Conservation (phyloP, 2,329 filamentous ascomycete genomes). For the Aureobasidium namibiae region DNA sequence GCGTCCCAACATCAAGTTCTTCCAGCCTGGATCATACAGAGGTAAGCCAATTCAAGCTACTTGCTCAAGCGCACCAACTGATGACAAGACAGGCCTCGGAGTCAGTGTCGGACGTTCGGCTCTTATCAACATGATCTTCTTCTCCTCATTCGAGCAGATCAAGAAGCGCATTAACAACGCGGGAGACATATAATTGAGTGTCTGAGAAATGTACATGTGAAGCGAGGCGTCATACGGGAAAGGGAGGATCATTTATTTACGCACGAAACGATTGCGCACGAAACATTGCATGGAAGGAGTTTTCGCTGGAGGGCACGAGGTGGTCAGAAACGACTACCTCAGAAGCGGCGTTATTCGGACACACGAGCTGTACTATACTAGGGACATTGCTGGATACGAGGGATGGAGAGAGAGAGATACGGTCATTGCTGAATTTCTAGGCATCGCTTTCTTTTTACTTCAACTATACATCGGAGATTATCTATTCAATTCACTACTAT, state of each 20-base stretch:
- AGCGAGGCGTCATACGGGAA: constrained; percentile 9
- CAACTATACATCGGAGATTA: not conserved
- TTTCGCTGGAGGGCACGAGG: not conserved
- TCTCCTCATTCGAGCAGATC: constrained; percentile 76
- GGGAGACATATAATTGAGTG: not conserved
- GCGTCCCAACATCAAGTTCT: constrained; percentile 66
- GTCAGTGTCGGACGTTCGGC: constrained; percentile 79
- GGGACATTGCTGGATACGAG: not conserved
- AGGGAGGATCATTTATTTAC: constrained; percentile 1
- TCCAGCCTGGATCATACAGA: constrained; percentile 70
- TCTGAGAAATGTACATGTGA: constrained; percentile 13
- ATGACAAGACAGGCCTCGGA: constrained; percentile 44
- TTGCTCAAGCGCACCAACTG: not conserved
- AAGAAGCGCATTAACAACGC: constrained; percentile 49
- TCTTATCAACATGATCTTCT: constrained; percentile 81
- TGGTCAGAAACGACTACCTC: not conserved
- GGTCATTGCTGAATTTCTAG: not conserved
- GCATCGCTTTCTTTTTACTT: not conserved
- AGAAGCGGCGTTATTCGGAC: not conserved
- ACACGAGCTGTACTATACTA: not conserved
- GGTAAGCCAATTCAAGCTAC: constrained; percentile 35
- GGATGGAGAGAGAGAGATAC: not conserved
- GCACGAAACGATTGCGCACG: constrained; percentile 8
- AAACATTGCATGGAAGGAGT: constrained; percentile 9
- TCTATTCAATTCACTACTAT: not conserved